phyloP scores from a whole-genome alignment of 345 rosid species.

The Theobroma cacao region DNA sequence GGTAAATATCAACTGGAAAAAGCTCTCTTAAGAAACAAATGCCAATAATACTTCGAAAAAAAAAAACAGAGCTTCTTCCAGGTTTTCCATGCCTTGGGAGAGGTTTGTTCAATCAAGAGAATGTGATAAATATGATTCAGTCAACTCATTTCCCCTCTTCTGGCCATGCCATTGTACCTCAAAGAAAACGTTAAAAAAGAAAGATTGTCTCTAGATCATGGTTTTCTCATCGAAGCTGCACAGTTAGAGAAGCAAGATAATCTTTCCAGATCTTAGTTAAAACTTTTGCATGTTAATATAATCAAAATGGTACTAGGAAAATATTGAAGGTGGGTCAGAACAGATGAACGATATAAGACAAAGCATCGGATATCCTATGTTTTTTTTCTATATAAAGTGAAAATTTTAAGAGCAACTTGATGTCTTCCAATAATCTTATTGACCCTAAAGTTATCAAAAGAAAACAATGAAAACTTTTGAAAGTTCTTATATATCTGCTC shows the following conservation, averaged over 20 bases:
- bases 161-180: too few relatives aligned
- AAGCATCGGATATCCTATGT: not conserved
- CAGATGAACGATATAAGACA: not conserved
- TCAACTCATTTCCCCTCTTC: too few relatives aligned
- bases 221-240: not conserved
- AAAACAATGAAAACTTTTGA: not conserved
- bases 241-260: not conserved
- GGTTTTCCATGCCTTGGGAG: too few relatives aligned
- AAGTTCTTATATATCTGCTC: not conserved
- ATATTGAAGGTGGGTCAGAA: not conserved
- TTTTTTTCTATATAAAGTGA: not conserved
- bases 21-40: not conserved
- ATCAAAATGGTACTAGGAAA: not conserved
- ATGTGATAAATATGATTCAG: too few relatives aligned
- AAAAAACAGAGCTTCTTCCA: too few relatives aligned
- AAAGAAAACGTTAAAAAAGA: too few relatives aligned
- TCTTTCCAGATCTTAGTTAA: constrained; percentile 1
- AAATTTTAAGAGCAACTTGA: not conserved
- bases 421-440: not conserved
- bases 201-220: too few relatives aligned
- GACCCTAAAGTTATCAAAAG: not conserved
- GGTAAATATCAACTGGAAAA: not conserved
- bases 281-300: not conserved
- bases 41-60: too few relatives aligned
- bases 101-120: too few relatives aligned